Base-by-base conservation (phyloP, 768 basidiomycete species). In the Neoboletus subvelutipes region DNA sequence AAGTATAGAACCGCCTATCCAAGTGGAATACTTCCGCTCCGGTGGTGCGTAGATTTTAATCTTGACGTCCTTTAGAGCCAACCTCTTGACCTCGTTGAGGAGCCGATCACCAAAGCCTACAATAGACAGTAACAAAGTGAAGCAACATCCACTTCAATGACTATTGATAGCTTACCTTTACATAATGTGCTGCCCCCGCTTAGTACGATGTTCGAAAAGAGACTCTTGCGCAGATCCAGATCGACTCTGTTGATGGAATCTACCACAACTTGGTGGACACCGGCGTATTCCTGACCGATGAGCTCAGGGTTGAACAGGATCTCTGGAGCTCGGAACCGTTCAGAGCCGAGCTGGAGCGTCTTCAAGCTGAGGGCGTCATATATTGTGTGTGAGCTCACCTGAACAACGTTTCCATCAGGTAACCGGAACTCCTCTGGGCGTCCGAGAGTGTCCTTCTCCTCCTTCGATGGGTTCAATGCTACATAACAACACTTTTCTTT, bases 41-140 rank as follows among this genome's bases (percentile, higher is more conserved):
- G 97, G 97, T 20, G 97, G 97, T 28, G 97, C 97, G 65, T 92
- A 96, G 66, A 99, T 99, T 79, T 96, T 97, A 75, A 99, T 94
- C 79, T 98, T 99, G 67, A 96, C 84, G 64, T 98, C 96, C 71
- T 94, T 94, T 62, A 98, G 73, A 28, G 95, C 93, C 46, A 97
- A 77, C 76, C 92, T 95, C 80, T 98, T 98, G 50, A 97, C 92
- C 74, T 99, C 97, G 66, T 95, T 93, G 56, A 98, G 79, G 50
- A 99, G 79, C 52, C 97, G 88, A 75, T 98, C 97, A 49, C 95
- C 97, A 72, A 97, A 98, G 4, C 96, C 96, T 88, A 61, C 31
- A 45, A 42, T 42, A 29, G 45, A 54, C 34, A 42, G 31, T 37
- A 46, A 39, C 33, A 47, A 37, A 36, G 60, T 65, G 54, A 42